Percentiles rank a stretch among this genome's conserved stretches.
These are phyloP conservation scores for Lasiodiplodia sp. DNA, from an alignment of 2,329 filamentous ascomycete genomes.

Conservation along the genomic window DNA sequence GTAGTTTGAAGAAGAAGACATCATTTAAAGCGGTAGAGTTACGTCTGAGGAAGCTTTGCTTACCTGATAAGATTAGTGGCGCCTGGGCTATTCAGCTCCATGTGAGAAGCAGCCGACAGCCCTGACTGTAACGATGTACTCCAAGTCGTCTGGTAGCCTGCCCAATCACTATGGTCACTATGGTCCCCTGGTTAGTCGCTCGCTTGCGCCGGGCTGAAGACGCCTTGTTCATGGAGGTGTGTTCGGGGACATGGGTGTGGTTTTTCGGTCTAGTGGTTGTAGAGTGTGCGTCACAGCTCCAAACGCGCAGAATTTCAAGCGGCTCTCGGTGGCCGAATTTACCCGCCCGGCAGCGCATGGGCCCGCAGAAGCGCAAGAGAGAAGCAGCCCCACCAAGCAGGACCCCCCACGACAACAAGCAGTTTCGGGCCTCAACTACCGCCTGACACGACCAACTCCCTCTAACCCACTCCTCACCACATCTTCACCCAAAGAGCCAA, in stretches of 20 bases:
- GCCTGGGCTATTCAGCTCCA: not conserved
- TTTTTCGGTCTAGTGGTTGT: not conserved
- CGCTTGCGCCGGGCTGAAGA: not conserved
- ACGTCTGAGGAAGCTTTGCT: slow-evolving; percentile 29
- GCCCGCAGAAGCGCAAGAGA: slow-evolving; percentile 4
- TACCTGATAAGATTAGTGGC: slow-evolving; percentile 32
- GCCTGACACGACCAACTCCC: slow-evolving; percentile 8
- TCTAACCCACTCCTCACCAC: not conserved
- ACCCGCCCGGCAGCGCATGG: slow-evolving; percentile 12
- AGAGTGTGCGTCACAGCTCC: not conserved
- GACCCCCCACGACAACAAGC: slow-evolving; percentile 28
- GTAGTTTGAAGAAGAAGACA: slow-evolving; percentile 45
- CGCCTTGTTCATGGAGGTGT: not conserved
- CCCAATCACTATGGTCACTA: not conserved
- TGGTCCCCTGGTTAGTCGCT: not conserved
- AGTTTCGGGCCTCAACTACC: slow-evolving; percentile 29
- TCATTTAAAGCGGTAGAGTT: slow-evolving; percentile 32
- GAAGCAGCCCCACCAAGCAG: slow-evolving; percentile 29
- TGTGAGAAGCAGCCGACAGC: not conserved
- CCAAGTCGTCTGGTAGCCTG: too few relatives aligned
- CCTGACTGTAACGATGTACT: not conserved
- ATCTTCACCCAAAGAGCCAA: not conserved
- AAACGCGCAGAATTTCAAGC: slow-evolving; percentile 18
- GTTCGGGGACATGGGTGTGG: not conserved
- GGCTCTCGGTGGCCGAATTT: slow-evolving; percentile 26